Conservation (phyloP, 1,284 basidiomycete genomes). For the Sanghuangporus sanghuang region DNA sequence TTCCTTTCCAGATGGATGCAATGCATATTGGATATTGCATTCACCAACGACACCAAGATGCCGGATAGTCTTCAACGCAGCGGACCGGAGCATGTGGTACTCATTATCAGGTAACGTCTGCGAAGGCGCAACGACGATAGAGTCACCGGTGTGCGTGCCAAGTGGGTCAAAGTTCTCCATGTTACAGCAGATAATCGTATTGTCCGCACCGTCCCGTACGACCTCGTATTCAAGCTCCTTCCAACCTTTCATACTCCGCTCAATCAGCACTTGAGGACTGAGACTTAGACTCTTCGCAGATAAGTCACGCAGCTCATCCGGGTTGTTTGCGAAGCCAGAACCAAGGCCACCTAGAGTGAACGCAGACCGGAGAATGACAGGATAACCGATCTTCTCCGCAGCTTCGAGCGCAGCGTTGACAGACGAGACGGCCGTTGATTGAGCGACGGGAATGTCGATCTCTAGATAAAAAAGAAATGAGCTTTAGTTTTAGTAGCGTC, state of each 20-base stretch:
- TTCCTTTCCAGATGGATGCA: slow-evolving; percentile 89
- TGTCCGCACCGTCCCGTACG: slow-evolving; percentile 95
- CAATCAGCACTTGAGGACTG: slow-evolving; percentile 94
- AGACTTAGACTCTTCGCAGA: slow-evolving; percentile 89
- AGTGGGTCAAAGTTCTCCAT: slow-evolving; percentile 99
- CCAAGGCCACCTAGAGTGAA: slow-evolving; percentile 98
- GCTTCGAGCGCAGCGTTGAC: slow-evolving; percentile 91
- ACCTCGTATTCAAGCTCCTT: slow-evolving; percentile 99
- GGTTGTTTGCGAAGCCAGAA: slow-evolving; percentile 95
- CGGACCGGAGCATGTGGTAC: slow-evolving; percentile 98
- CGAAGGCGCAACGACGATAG: slow-evolving; percentile 98
- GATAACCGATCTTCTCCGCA: slow-evolving; percentile 91
- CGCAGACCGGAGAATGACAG: slow-evolving; percentile 96
- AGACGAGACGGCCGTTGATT: slow-evolving; percentile 96
- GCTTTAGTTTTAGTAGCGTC: neutral
- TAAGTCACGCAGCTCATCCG: slow-evolving; percentile 93
- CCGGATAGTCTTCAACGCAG: slow-evolving; percentile 95
- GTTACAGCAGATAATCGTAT: slow-evolving; percentile 94
- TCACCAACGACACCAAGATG: slow-evolving; percentile 98
- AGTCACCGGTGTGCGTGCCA: slow-evolving; percentile 99
- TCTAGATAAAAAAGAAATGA: slow-evolving; percentile 43
- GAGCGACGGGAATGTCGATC: slow-evolving; percentile 96
- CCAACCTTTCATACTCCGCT: slow-evolving; percentile 99
- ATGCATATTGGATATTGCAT: slow-evolving; percentile 98
- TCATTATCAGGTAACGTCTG: slow-evolving; percentile 97